These are phyloP conservation scores for Holtermanniella nyarrowii DNA, from an alignment of 768 basidiomycete species.

Conservation along the genomic window DNA sequence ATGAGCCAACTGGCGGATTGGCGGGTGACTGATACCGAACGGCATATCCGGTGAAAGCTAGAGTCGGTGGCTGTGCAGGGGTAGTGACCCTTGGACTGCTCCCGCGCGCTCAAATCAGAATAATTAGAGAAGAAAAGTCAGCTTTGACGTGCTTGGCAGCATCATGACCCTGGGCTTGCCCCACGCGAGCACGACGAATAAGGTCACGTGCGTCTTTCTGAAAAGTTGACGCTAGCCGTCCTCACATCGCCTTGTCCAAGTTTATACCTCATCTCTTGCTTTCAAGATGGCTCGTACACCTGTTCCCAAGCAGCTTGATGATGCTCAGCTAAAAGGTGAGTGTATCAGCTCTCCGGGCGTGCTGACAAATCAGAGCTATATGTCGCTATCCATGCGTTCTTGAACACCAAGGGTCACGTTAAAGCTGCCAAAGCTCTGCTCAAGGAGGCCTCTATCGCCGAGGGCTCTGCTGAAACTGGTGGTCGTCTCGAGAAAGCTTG, in stretches of 20 bases:
- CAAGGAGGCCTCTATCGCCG: constrained; percentile 23
- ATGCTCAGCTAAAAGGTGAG: background rate
- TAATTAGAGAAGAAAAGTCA: too few species aligned
- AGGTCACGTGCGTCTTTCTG: too few species aligned
- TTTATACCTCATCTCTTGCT: too few species aligned
- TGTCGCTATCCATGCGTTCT: constrained; percentile 33
- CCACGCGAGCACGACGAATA: too few species aligned
- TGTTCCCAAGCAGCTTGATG: background rate
- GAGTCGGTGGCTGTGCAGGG: too few species aligned
- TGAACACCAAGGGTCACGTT: constrained; percentile 30
- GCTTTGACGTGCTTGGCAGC: too few species aligned
- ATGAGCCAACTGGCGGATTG: constrained; percentile 60
- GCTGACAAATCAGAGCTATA: constrained; percentile 28
- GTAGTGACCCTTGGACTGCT: too few species aligned
- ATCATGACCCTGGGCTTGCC: too few species aligned
- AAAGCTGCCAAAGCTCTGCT: constrained; percentile 32
- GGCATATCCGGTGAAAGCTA: too few species aligned
- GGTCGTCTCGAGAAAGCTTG: constrained; percentile 18
- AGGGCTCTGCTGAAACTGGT: background rate
- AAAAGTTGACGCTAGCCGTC: too few species aligned
- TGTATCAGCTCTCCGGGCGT: background rate
- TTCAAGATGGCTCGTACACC: background rate
- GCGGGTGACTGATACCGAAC: constrained; percentile 51
- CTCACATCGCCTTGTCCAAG: too few species aligned
- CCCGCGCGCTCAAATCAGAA: too few species aligned